Base-by-base conservation (phyloP, 805 yeast genomes). In the Lachancea sp. region DNA sequence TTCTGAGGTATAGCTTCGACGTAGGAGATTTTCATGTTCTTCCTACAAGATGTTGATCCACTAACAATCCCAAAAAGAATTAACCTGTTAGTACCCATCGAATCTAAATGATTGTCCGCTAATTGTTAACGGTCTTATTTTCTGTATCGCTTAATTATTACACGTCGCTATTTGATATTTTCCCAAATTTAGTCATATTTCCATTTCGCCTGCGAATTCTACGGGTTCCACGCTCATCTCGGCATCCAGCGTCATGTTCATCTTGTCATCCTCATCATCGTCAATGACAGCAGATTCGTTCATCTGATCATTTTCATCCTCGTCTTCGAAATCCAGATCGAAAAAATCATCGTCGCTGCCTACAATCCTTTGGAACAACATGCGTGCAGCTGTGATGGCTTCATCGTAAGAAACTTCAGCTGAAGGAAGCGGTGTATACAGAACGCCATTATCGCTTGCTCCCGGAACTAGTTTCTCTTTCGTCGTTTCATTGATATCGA, bases 341-440 rank as follows among this genome's bases (percentile, higher is more conserved):
- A 90, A 90, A 66, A 92, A 92, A 63, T 90, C 97, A 53, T 90
- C 97, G 58, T 84, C 92, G 2, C 95, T 76, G 8, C 97, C 97
- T 8, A 92, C 94, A 46, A 90, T 80, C 42, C 73, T 70, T 45
- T 77, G 79, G 60, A 86, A 90, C 30, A 90, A 59, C 16, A 75
- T 66, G 56, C 78, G 83, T 5, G 89, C 87, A 45, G 87, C 92
- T 2, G 89, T 78, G 15, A 90, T 76, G 3, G 85, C 75, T 22
- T 96, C 97, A 59, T 90, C 97, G 60, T 88, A 90, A 28, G 95
- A 82, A 22, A 92, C 73, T 56, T 90, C 97, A 6, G 83, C 70
- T 1, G 89, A 79, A 18, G 95, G 94, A 77, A 83, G 76, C 35
- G 78, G 66, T 0, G 78, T 68, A 50, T 71, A 74, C 5, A 75